A percentile compares a stretch with the other conserved stretches of the same genome.
Conservation (phyloP, 176 grass and related monocot genomes). For the Carex kokanica region DNA sequence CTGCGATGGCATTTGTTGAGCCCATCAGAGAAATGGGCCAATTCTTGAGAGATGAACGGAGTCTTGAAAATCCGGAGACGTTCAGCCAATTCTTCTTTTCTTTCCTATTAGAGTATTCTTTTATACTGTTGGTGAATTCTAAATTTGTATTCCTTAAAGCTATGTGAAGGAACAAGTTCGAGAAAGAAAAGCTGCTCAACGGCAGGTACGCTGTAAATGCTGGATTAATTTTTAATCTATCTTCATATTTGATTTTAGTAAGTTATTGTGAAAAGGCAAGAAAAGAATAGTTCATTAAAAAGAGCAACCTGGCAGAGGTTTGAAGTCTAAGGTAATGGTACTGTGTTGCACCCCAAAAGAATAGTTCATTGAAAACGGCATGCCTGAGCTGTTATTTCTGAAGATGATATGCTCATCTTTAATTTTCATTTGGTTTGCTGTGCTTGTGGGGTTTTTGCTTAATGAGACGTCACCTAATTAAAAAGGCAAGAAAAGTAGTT, state of each 20-base stretch:
- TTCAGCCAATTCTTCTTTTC: too few species aligned
- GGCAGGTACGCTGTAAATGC: constrained; percentile 42
- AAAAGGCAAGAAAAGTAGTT: not conserved
- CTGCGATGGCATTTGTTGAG: too few species aligned
- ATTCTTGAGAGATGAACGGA: too few species aligned
- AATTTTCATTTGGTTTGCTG: not conserved
- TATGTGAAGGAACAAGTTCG: constrained; percentile 81
- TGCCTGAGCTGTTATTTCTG: not conserved
- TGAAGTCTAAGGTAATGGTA: too few species aligned
- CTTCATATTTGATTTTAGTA: not conserved
- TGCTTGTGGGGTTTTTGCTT: not conserved
- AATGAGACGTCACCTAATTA: not conserved
- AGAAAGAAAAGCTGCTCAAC: constrained; percentile 56
- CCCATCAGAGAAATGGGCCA: too few species aligned
- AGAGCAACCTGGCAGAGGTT: too few species aligned
- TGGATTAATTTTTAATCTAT: constrained; percentile 10
- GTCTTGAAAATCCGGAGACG: too few species aligned
- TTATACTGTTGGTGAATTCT: not conserved
- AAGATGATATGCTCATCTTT: not conserved
- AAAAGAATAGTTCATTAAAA: not conserved
- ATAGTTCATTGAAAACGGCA: not conserved
- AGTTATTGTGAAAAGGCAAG: not conserved
- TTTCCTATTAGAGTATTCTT: too few species aligned
- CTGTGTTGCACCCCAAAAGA: not conserved
- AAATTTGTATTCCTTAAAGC: constrained; percentile 39